Evolutionary conservation across 1,284 basidiomycete genomes (phyloP), one percentile per base, ranked within the genome.

Genomic region (Pterula multifida): DNA sequence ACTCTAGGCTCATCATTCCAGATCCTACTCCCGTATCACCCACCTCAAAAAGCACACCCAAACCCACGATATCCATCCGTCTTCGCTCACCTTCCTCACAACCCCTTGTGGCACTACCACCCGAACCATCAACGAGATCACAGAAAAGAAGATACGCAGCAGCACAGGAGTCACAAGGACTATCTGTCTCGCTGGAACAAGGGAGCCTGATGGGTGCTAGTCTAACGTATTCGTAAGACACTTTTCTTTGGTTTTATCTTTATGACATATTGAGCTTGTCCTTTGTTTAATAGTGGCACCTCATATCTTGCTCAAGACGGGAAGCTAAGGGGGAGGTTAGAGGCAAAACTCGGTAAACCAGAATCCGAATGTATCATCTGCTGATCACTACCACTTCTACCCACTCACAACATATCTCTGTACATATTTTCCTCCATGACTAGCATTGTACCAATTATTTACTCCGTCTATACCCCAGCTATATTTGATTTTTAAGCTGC

Each of bases 301-400:
- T 70, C 76, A 1, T 84, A 78, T 54, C 72, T 82, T 23, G 67
- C 68, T 2, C 48, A 61, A 1, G 75, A 82, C 51, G 80, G 79
- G 13, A 69, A 70, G 11, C 62, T 85, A 17, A 60, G 67, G 36
- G 75, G 63, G 0, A 67, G 72, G 17, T 62, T 85, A 3, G 81
- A 83, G 57, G 79, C 73, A 2, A 65, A 68, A 28, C 65, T 85
- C 4, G 65, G 60, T 11, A 71, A 67, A 52, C 65, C 72, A 1
- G 66, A 69, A n/a, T 51, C 64, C 1, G 78, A 80, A 1, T 82
- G 81, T 55, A 60, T 78, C 12, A 74, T 83, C 36, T 80, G 77
- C 55, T 84, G 60, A 66, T 49, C 6, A 6, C 15, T 32, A 32
- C 28, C 15, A 6, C 28, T 15, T 32, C 28, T n/a, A n/a, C n/a